Evolutionary conservation across 2,329 filamentous ascomycete genomes (phyloP).

Genomic region (Microsporum ferrugineum): DNA sequence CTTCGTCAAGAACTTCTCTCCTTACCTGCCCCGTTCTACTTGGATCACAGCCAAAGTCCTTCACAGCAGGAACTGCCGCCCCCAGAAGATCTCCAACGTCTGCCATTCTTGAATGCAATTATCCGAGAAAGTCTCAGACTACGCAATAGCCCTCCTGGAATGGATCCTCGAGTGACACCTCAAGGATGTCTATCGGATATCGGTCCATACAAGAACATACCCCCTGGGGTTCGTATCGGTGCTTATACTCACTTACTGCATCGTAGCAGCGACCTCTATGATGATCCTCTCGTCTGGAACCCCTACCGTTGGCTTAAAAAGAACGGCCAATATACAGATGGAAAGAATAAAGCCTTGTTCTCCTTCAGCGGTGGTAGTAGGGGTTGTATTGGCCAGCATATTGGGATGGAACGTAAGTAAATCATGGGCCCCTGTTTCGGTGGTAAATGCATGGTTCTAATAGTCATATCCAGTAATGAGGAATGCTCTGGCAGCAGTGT

Average conservation of each 20-base stretch:
- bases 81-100: constrained; percentile 3
- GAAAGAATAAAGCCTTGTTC: background rate
- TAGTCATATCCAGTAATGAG: background rate
- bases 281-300: background rate
- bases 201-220: background rate
- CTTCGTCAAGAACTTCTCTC: constrained; percentile 9
- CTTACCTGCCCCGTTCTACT: constrained; percentile 2
- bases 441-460: background rate
- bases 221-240: background rate
- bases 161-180: constrained; percentile 9
- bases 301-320: background rate
- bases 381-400: background rate
- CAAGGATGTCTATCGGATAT: background rate
- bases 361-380: background rate
- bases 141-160: constrained; percentile 5
- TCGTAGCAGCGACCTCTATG: background rate
- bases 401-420: background rate
- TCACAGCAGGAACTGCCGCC: background rate
- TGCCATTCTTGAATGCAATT: constrained; percentile 10
- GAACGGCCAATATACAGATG: background rate
- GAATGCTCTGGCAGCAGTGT: background rate
- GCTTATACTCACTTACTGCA: background rate
- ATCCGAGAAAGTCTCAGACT: constrained; percentile 11
- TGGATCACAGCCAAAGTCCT: background rate
- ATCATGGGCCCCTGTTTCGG: background rate